These are phyloP conservation scores for Ramularia collo-cygni DNA, from an alignment of 2,329 filamentous ascomycete species.

Conservation along the genomic window DNA sequence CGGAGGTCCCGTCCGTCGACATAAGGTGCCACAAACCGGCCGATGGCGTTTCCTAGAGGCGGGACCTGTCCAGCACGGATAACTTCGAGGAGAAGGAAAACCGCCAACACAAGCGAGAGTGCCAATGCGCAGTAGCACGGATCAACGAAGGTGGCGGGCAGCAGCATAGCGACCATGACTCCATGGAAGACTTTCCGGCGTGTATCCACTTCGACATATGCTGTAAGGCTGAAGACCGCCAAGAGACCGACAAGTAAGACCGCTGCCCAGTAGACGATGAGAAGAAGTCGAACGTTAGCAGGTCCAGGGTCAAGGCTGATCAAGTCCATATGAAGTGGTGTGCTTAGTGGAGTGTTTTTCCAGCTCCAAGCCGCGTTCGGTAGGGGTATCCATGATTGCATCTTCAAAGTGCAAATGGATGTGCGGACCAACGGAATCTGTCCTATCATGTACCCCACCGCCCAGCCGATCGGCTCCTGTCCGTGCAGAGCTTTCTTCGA, in stretches of 20 bases:
- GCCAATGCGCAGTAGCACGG: slow-evolving; percentile 76
- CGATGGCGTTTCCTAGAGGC: slow-evolving; percentile 78
- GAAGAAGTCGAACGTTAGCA: slow-evolving; percentile 72
- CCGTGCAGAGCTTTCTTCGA: slow-evolving; percentile 58
- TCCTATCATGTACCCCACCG: slow-evolving; percentile 79
- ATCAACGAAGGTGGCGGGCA: slow-evolving; percentile 80
- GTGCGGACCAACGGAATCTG: slow-evolving; percentile 66
- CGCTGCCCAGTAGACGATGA: slow-evolving; percentile 65
- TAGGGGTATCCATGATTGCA: slow-evolving; percentile 70
- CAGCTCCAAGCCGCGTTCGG: slow-evolving; percentile 41
- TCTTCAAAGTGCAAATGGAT: slow-evolving; percentile 59
- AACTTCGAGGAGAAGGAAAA: slow-evolving; percentile 84
- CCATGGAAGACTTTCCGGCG: slow-evolving; percentile 96
- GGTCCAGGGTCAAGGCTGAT: slow-evolving; percentile 58
- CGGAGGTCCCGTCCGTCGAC: slow-evolving; percentile 89
- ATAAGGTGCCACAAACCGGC: slow-evolving; percentile 82
- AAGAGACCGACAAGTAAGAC: slow-evolving; percentile 66
- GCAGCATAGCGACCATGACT: slow-evolving; percentile 94
- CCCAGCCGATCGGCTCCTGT: slow-evolving; percentile 86
- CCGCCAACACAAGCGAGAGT: slow-evolving; percentile 67
- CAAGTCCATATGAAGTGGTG: slow-evolving; percentile 54
- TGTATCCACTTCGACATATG: slow-evolving; percentile 86
- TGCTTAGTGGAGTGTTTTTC: slow-evolving; percentile 9
- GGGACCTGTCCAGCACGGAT: slow-evolving; percentile 86
- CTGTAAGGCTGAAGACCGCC: slow-evolving; percentile 71